Percentiles rank a stretch among this genome's conserved stretches.
Conservation (phyloP, 2,329 filamentous ascomycete species). For the Epichloe glyceriae region DNA sequence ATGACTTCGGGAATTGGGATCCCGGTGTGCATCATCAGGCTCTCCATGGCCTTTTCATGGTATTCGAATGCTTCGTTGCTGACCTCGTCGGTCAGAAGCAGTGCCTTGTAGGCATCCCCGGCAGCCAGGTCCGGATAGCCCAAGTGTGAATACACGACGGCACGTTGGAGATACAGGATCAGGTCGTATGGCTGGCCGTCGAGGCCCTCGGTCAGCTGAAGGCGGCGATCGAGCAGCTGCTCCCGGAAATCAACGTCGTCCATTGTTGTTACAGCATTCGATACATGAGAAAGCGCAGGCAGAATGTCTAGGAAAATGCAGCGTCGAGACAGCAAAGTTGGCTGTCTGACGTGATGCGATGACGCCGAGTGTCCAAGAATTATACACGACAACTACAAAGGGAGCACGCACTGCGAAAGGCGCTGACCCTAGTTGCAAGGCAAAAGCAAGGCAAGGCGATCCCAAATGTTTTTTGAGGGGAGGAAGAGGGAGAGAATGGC, state of each 20-base stretch:
- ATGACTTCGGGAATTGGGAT: slow-evolving; percentile 32
- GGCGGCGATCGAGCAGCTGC: slow-evolving; percentile 39
- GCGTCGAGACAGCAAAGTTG: background rate
- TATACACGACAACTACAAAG: no score
- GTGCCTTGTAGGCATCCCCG: slow-evolving; percentile 78
- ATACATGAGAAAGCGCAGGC: background rate
- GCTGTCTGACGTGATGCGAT: background rate
- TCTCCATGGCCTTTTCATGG: slow-evolving; percentile 51
- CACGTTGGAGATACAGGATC: slow-evolving; percentile 55
- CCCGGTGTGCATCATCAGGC: slow-evolving; percentile 26
- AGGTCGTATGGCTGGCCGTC: slow-evolving; percentile 43
- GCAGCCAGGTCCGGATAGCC: slow-evolving; percentile 83
- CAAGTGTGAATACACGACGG: slow-evolving; percentile 56
- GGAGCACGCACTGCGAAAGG: background rate
- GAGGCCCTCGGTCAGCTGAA: slow-evolving; percentile 43
- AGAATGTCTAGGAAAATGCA: background rate
- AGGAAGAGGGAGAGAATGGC: no score
- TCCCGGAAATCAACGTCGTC: slow-evolving; percentile 25
- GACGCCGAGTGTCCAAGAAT: no score
- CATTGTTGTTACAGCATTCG: slow-evolving; percentile 12
- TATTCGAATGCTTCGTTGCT: slow-evolving; percentile 71
- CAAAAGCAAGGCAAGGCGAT: no score
- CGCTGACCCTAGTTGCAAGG: background rate
- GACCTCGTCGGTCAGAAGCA: slow-evolving; percentile 76
- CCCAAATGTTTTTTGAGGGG: no score